Evolutionary conservation across 441 rosid species (phyloP).

Genomic region (Populus hybrid): DNA sequence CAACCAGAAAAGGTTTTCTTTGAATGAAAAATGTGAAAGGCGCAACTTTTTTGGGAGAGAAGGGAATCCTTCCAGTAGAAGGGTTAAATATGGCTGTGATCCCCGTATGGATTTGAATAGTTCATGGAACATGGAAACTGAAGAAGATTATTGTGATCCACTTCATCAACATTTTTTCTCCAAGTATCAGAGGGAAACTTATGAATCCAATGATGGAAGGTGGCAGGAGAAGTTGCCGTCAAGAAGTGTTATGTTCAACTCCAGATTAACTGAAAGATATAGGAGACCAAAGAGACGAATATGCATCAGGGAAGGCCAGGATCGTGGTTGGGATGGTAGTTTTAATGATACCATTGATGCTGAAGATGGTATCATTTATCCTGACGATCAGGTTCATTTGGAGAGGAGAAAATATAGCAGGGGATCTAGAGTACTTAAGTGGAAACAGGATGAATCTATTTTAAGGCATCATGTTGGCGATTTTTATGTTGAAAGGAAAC

Average conservation of each 20-base stretch:
- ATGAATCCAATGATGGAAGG: conserved; percentile 27
- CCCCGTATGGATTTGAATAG: conserved; percentile 34
- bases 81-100: conserved; percentile 24
- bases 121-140: conserved; percentile 30
- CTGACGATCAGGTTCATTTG: conserved; percentile 19
- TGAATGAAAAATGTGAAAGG: conserved; percentile 29
- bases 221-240: conserved; percentile 24
- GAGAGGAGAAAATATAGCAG: conserved; percentile 29
- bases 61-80: conserved; percentile 29
- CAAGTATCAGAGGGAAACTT: conserved; percentile 27
- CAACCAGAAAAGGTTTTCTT: conserved; percentile 26
- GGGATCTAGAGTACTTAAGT: conserved; percentile 24
- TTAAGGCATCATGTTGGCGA: conserved; percentile 21
- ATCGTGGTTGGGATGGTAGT: conserved; percentile 17
- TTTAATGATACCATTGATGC: conserved; percentile 15
- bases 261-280: conserved; percentile 20
- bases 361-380: conserved; percentile 26
- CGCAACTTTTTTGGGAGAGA: conserved; percentile 31
- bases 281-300: conserved; percentile 23
- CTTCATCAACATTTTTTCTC: conserved; percentile 25
- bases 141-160: conserved; percentile 23
- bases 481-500: conserved; percentile 27
- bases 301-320: conserved; percentile 30
- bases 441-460: conserved; percentile 10
- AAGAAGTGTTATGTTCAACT: conserved; percentile 24